phyloP scores from a whole-genome alignment of 1,284 basidiomycete genomes.

The Schizopora paradoxa region DNA sequence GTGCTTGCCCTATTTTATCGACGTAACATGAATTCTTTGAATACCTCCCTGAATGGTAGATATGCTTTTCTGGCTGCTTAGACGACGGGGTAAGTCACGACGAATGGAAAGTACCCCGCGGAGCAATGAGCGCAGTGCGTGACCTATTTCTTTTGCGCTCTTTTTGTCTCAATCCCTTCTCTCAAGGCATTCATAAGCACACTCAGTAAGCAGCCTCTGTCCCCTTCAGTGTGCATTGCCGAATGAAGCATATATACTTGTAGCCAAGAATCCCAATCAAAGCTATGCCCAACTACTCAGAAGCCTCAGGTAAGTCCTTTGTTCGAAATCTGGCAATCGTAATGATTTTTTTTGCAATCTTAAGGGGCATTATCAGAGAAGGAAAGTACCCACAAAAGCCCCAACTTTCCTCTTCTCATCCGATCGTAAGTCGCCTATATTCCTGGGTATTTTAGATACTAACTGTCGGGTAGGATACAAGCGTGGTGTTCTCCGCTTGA shows the following conservation, averaged over 20 bases:
- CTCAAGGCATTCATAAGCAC: conserved; percentile 63
- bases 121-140: conserved; percentile 68
- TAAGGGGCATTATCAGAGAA: no score
- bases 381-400: conserved; percentile 82
- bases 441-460: neutral
- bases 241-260: conserved; percentile 5
- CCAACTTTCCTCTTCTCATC: conserved; percentile 70
- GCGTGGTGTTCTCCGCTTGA: neutral
- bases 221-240: conserved; percentile 5
- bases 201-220: conserved; percentile 37
- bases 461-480: conserved; percentile 1
- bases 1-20: conserved; percentile 26
- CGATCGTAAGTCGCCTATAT: conserved; percentile 47
- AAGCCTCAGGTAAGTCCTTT: conserved; percentile 49
- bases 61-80: conserved; percentile 75
- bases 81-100: conserved; percentile 57
- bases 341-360: conserved; percentile 34
- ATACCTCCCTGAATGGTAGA: conserved; percentile 28
- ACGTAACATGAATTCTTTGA: conserved; percentile 1
- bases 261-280: conserved; percentile 59
- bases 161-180: conserved; percentile 4
- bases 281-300: conserved; percentile 70
- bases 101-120: conserved; percentile 42
- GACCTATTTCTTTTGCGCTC: neutral
- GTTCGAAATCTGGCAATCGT: neutral